Base-by-base conservation (phyloP, 306 rosid species). In the Lupinus albus region DNA sequence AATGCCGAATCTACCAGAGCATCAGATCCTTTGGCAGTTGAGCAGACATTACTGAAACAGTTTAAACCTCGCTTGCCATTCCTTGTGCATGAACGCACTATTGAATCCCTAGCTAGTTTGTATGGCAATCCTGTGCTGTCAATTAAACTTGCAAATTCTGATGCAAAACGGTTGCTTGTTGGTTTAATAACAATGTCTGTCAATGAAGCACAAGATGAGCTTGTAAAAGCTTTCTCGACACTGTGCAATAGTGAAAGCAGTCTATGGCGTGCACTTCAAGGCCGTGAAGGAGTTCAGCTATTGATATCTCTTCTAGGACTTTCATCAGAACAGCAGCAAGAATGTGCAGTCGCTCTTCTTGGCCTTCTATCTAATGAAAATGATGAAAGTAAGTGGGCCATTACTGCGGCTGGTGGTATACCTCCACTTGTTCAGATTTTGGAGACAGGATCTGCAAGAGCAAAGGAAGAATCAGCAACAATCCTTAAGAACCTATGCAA, bases 351-450 rank as follows among this genome's bases (percentile, higher is more conserved):
- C 70, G 89, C 98, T 11, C 84, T 92, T 54, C 98, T 93, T 75
- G 84, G 88, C 85, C 88, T 93, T 78, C 82, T 93, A 69, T 86
- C 95, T 4, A 79, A 83, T 66, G 98, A 93, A 85, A 93, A 86
- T 69, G 98, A 93, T 77, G 98, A 93, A 73, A 89, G 98, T 76
- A 93, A 87, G 76, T 89, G 98, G 98, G 96, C 97, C 68, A 89
- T 93, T 41, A 93, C 98, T 58, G 98, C 98, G 83, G 98, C 95
- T 65, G 98, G 98, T 76, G 98, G 98, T 61, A 93, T 93, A 74
- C 98, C 98, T 75, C 98, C 98, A 10, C 95, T 93, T 68, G 98
- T 93, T 76, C 98, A 93, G 79, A 93, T 93, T 81, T 82, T 93
- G 53, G 98, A 93, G 87, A 81, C 93, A 12, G 98, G 97, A 73